These are phyloP conservation scores for Dendrocalamus sinicus DNA, from an alignment of 176 grass and related monocot genomes.

Conservation along the genomic window DNA sequence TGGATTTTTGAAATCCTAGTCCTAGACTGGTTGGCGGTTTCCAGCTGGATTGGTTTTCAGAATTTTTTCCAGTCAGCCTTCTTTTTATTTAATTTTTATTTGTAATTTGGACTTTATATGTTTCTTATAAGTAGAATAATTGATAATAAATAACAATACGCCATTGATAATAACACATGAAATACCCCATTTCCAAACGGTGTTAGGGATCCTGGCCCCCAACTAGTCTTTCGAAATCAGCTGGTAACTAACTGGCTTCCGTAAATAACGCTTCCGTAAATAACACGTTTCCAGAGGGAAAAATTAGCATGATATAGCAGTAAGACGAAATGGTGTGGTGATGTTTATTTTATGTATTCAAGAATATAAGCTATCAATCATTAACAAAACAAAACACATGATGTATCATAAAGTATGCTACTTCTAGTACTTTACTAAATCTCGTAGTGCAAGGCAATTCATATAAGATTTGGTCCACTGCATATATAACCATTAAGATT, in stretches of 20 bases:
- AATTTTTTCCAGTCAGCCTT: not conserved
- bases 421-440: not conserved
- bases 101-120: not conserved
- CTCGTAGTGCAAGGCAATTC: not conserved
- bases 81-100: not conserved
- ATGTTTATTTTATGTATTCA: not conserved
- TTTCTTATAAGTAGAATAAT: not conserved
- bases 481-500: not conserved
- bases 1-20: not conserved
- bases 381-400: constrained; percentile 6
- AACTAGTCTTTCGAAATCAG: not conserved
- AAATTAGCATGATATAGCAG: constrained; percentile 13
- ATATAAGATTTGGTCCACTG: constrained; percentile 12
- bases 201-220: not conserved
- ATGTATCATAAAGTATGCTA: constrained; percentile 7
- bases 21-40: not conserved
- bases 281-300: too few species aligned
- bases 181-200: not conserved
- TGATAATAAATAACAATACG: not conserved
- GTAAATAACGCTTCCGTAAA: too few species aligned
- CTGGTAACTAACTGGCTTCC: not conserved
- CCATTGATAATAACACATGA: not conserved
- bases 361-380: not conserved
- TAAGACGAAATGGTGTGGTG: not conserved
- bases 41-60: not conserved